These are phyloP conservation scores for Tilletia setariae DNA, from an alignment of 1,284 basidiomycete species.

Conservation along the genomic window DNA sequence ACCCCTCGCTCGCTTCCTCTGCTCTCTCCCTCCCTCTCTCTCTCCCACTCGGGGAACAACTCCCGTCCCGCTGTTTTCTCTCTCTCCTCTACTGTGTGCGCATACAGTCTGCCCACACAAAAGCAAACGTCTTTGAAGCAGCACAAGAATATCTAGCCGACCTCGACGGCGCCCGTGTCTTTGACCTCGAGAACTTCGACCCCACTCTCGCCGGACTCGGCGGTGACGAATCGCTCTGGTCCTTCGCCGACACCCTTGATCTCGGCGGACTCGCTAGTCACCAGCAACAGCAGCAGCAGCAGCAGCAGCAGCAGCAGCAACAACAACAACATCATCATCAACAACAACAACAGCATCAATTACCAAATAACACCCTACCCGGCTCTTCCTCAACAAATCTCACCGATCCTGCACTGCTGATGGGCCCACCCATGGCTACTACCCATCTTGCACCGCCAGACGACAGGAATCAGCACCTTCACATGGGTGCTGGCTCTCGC, in stretches of 20 bases:
- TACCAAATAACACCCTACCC: too few relatives aligned
- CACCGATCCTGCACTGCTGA: neutral
- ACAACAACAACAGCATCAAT: neutral
- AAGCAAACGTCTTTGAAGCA: conserved; percentile 44
- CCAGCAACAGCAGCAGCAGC: neutral
- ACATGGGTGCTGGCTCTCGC: neutral
- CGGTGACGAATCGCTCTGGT: conserved; percentile 13
- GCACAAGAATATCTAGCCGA: conserved; percentile 17
- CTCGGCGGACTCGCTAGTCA: neutral
- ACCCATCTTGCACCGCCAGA: neutral
- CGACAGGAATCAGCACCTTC: neutral
- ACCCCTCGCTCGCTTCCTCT: neutral
- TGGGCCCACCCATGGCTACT: neutral
- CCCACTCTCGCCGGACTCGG: conserved; percentile 5
- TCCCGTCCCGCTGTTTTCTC: neutral
- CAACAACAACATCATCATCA: neutral
- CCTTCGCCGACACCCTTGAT: conserved; percentile 5
- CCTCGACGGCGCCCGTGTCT: conserved; percentile 17
- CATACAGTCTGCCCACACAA: conserved; percentile 44
- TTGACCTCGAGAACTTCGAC: conserved; percentile 26
- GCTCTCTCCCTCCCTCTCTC: neutral
- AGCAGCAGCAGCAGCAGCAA: neutral
- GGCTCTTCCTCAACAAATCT: too few relatives aligned
- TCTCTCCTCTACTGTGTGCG: neutral
- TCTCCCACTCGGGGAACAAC: neutral